Evolutionary conservation across 352 stramenopile species (phyloP).

Genomic region (Globisporangium alternatum): DNA sequence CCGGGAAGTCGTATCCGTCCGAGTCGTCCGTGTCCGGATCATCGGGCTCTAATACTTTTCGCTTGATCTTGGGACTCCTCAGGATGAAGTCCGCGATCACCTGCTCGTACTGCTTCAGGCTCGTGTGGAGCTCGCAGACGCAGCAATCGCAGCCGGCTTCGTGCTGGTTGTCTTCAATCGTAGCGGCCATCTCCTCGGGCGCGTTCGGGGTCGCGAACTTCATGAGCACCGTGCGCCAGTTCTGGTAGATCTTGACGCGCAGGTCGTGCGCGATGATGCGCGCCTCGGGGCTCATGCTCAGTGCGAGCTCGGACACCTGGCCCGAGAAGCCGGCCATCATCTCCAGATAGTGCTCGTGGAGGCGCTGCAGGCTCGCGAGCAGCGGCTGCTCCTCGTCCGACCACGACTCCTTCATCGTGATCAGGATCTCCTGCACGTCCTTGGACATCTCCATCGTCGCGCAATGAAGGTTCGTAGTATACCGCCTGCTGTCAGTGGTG

Average conservation of each 20-base stretch:
- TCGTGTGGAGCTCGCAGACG: conserved; percentile 50
- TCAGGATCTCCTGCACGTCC: conserved; percentile 77
- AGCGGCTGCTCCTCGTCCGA: conserved; percentile 70
- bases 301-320: conserved; percentile 47
- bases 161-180: conserved; percentile 36
- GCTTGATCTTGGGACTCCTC: conserved; percentile 49
- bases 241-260: conserved; percentile 77
- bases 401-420: conserved; percentile 73
- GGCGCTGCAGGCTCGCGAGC: conserved; percentile 56
- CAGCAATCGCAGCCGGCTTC: conserved; percentile 40
- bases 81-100: conserved; percentile 63
- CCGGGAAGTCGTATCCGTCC: conserved; percentile 20
- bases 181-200: conserved; percentile 33
- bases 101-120: conserved; percentile 49
- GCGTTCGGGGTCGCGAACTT: conserved; percentile 62
- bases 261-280: conserved; percentile 73
- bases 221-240: conserved; percentile 76
- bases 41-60: conserved; percentile 18
- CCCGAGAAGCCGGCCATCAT: conserved; percentile 69
- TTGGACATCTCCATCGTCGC: conserved; percentile 74
- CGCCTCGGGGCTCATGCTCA: conserved; percentile 74
- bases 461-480: background rate
- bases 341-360: conserved; percentile 65
- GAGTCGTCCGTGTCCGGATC: conserved; percentile 16
- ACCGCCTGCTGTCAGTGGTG: background rate